A percentile compares a stretch with the other conserved stretches of the same genome.
phyloP scores from a whole-genome alignment of 331 rosid genomes.

The Malus hybrid region DNA sequence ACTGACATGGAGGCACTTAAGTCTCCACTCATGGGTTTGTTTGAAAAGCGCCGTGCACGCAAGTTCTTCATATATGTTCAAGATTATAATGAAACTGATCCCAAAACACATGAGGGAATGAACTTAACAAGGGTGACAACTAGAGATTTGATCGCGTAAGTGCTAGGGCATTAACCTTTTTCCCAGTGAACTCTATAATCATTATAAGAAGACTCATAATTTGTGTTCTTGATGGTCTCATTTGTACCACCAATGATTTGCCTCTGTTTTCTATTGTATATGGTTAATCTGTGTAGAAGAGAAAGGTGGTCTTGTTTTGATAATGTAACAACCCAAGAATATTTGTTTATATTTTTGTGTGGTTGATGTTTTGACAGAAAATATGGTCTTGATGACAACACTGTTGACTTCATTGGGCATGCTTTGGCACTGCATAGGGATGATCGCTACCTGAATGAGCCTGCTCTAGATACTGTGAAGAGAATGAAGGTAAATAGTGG shows the following conservation, averaged over 20 bases:
- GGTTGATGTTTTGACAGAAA: constrained; percentile 45
- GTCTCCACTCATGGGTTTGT: constrained; percentile 84
- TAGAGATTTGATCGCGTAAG: constrained; percentile 68
- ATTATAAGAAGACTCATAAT: neutral
- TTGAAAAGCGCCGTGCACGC: constrained; percentile 84
- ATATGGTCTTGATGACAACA: constrained; percentile 80
- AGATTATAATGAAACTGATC: constrained; percentile 54
- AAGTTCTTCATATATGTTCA: constrained; percentile 78
- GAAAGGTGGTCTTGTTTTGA: neutral
- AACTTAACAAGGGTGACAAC: constrained; percentile 77
- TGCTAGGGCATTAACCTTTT: constrained; percentile 1
- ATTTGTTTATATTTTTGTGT: constrained; percentile 12
- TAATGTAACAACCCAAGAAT: neutral
- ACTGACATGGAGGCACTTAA: constrained; percentile 74
- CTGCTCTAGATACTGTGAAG: constrained; percentile 78
- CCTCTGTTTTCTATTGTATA: neutral
- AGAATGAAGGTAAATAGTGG: constrained; percentile 62
- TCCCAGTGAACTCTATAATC: neutral
- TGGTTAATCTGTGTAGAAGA: neutral
- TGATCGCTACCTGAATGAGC: constrained; percentile 66
- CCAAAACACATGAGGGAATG: constrained; percentile 73
- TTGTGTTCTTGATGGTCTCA: neutral
- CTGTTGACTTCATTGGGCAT: constrained; percentile 81
- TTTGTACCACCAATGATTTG: neutral
- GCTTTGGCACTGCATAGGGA: constrained; percentile 82